Base-by-base conservation (phyloP, 2,329 filamentous ascomycete genomes). In the Colletotrichum nymphaeae region DNA sequence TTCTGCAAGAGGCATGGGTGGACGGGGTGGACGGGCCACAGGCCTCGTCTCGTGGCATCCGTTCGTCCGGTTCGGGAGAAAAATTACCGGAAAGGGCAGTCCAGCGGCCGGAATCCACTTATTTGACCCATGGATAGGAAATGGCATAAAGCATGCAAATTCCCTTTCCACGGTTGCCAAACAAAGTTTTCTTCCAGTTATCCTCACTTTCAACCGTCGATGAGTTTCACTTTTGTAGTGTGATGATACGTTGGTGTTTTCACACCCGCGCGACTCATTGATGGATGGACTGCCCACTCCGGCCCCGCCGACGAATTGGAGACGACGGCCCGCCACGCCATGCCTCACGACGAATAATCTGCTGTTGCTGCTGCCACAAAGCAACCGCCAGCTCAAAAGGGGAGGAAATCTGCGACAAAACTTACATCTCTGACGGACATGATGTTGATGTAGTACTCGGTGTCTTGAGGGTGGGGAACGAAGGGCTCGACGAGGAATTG, bases 391-490 rank as follows among this genome's bases (percentile, higher is more conserved):
- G 42, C 19, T 49, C 65, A 58, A 74, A 35, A 55, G 53, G 30
- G 67, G 67, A 63, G 42, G 52, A 75, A 77, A 79, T 77, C 75
- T 78, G 69, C 58, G 53, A 69, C 65, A 71, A 71, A 92, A 92
- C 95, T 92, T 92, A 98, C 97, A 93, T 98, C 97, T 89, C 97
- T 94, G 82, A 98, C 95, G 76, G 97, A 98, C 91, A 98, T 97
- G 89, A 99, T 99, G 92, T 98, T 98, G 89, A 99, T 98, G 88
- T 99, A 99, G 89, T 98, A 98, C 87, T 99, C 97, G 77, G 96
- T 98, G 84, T 95, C 93, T 80, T 95, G 91, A 77, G 95, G 93
- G 87, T 99, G 97, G 81, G 96, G 97, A 76, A 98, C 95, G 82
- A 99, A 98, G 65, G 97, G 97, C 91, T 99, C 97, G 79, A 99